Evolutionary conservation across 2,329 filamentous ascomycete species (phyloP).

Genomic region (Scytalidium sp.): DNA sequence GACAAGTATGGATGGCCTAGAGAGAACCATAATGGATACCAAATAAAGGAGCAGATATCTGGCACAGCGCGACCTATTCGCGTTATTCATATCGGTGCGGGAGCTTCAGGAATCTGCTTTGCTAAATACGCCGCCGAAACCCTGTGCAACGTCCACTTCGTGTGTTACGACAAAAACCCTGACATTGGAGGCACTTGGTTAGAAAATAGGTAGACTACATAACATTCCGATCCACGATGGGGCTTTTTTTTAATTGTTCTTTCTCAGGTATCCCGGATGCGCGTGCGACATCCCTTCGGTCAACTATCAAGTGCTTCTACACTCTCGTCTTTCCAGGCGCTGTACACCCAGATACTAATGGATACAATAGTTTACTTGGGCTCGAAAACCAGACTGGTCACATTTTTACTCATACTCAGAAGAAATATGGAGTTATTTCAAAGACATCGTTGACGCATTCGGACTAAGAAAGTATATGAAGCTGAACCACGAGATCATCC

Average conservation of each 20-base stretch:
- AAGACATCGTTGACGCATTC: slow-evolving; percentile 28
- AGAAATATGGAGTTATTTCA: slow-evolving; percentile 33
- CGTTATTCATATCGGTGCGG: slow-evolving; percentile 43
- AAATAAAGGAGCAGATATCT: neutral
- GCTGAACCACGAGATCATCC: slow-evolving; percentile 40
- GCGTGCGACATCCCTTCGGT: slow-evolving; percentile 33
- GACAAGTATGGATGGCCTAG: neutral
- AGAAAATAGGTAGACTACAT: slow-evolving; percentile 45
- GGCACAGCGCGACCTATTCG: slow-evolving; percentile 22
- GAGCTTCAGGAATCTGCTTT: slow-evolving; percentile 41
- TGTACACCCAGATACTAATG: slow-evolving; percentile 13
- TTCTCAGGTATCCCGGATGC: slow-evolving; percentile 48
- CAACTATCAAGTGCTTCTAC: slow-evolving; percentile 48
- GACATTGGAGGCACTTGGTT: slow-evolving; percentile 50
- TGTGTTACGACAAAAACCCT: slow-evolving; percentile 49
- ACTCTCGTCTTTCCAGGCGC: slow-evolving; percentile 24
- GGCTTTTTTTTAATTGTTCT: neutral
- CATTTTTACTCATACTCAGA: slow-evolving; percentile 37
- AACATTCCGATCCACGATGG: too few relatives aligned
- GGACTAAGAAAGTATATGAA: slow-evolving; percentile 38
- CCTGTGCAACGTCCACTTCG: slow-evolving; percentile 26
- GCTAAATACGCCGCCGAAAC: slow-evolving; percentile 42
- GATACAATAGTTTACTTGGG: slow-evolving; percentile 50
- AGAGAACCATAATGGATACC: neutral
- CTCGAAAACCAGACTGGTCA: slow-evolving; percentile 52